Percentiles rank a stretch among this genome's conserved stretches.
Evolutionary conservation across 164 flowering plant genomes (phyloP).

Genomic region (Liquidambar formosana): DNA sequence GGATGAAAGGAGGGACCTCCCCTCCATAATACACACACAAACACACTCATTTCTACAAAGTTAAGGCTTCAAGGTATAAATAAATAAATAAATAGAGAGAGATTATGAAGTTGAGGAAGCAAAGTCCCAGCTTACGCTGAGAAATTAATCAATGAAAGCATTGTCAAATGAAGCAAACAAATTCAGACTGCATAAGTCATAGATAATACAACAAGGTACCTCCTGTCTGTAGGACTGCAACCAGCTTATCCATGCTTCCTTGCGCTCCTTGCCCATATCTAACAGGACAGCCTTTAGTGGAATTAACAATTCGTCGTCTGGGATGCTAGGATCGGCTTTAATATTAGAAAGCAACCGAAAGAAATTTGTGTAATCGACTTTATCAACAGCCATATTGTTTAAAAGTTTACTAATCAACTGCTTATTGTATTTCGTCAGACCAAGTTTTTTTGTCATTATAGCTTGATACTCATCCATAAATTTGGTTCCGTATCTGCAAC

Average conservation of each 20-base stretch:
- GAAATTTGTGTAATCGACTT: constrained; percentile 97
- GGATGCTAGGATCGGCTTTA: constrained; percentile 64
- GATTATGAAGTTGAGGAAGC: neutral
- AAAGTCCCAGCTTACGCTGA: neutral
- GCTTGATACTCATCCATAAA: constrained; percentile 99
- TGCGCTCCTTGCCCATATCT: constrained; percentile 94
- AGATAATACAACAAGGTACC: constrained; percentile 38
- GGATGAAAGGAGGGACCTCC: too few relatives aligned
- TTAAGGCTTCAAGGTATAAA: neutral
- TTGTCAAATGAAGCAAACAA: constrained; percentile 9
- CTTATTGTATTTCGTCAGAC: constrained; percentile 89
- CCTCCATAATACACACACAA: too few relatives aligned
- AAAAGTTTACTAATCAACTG: constrained; percentile 82
- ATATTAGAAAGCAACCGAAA: constrained; percentile 86
- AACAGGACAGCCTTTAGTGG: constrained; percentile 90
- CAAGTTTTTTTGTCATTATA: constrained; percentile 84
- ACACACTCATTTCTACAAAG: too few relatives aligned
- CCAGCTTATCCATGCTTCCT: constrained; percentile 97
- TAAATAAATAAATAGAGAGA: neutral
- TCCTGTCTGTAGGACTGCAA: constrained; percentile 73
- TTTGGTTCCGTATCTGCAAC: constrained; percentile 86
- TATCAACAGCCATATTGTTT: constrained; percentile 81
- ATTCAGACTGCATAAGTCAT: neutral
- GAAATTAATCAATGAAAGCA: neutral
- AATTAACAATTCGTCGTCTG: constrained; percentile 65